Evolutionary conservation across 805 yeast species (phyloP).

Genomic region (Nadsonia fulvescens): DNA sequence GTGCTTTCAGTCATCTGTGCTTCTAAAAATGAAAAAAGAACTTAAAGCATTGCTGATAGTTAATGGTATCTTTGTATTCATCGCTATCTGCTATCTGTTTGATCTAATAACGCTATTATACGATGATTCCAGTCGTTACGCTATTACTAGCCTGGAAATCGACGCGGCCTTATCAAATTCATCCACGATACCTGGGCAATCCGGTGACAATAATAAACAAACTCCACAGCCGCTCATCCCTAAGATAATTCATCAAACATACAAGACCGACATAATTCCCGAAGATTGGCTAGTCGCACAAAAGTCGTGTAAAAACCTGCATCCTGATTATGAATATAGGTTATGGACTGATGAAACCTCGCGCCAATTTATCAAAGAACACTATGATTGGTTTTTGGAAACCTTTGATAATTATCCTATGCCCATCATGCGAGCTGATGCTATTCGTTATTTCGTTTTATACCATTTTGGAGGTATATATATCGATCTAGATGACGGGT

Average conservation of each 20-base stretch:
- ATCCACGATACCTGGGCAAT: no score
- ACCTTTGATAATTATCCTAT: conserved; percentile 65
- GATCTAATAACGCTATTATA: conserved; percentile 59
- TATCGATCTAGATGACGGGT: conserved; percentile 81
- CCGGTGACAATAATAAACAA: no score
- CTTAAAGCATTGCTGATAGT: conserved; percentile 9
- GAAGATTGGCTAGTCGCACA: conserved; percentile 69
- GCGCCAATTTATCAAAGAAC: conserved; percentile 54
- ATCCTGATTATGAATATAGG: conserved; percentile 69
- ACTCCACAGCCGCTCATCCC: conserved; percentile 47
- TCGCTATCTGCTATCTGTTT: conserved; percentile 42
- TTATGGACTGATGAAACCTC: conserved; percentile 84
- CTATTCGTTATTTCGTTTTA: conserved; percentile 70
- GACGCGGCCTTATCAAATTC: conserved; percentile 33
- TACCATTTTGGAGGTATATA: conserved; percentile 79
- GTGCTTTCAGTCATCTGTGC: no score
- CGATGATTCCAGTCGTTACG: conserved; percentile 53
- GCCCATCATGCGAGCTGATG: conserved; percentile 82
- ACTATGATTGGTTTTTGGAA: conserved; percentile 72
- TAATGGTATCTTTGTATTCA: conserved; percentile 14
- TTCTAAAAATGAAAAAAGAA: conserved; percentile 10
- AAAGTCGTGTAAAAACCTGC: conserved; percentile 53
- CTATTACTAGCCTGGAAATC: conserved; percentile 42
- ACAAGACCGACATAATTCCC: conserved; percentile 63
- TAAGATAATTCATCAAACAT: conserved; percentile 84